Conservation (phyloP, 495 filamentous ascomycete genomes). For the Sphaerosporella brunnea region DNA sequence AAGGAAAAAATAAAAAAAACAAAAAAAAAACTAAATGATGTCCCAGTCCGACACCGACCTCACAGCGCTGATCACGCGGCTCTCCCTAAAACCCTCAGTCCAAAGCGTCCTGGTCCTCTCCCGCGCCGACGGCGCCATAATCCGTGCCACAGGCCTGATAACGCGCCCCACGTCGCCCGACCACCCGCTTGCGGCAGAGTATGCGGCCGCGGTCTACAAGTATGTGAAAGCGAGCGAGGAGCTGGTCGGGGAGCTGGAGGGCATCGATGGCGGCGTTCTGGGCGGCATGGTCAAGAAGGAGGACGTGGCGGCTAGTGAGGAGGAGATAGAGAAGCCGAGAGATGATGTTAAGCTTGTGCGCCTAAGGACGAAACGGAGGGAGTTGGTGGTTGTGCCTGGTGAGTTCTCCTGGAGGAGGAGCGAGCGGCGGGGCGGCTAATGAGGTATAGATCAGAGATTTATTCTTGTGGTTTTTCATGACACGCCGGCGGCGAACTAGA, state of each 20-base stretch:
- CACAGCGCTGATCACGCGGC: constrained; percentile 20
- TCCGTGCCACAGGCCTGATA: constrained; percentile 22
- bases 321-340: background rate
- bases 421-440: background rate
- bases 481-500: constrained; percentile 14
- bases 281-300: constrained; percentile 15
- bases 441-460: constrained; percentile 16
- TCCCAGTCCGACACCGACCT: constrained; percentile 15
- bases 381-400: constrained; percentile 42
- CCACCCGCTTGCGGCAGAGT: constrained; percentile 9
- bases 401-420: constrained; percentile 1
- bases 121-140: constrained; percentile 19
- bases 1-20: too few species aligned
- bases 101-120: constrained; percentile 22
- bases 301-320: background rate
- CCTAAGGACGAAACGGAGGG: constrained; percentile 34
- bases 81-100: constrained; percentile 20
- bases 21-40: too few species aligned
- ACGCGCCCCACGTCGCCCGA: background rate
- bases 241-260: constrained; percentile 19
- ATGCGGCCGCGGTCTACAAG: constrained; percentile 24
- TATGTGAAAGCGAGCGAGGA: constrained; percentile 23
- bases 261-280: background rate
- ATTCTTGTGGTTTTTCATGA: constrained; percentile 26
- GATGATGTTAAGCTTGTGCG: constrained; percentile 22